Evolutionary conservation across 345 rosid genomes (phyloP).

Genomic region (Arabidopsis thaliana): TAIR10.1 NC_003076.8:213001-213500

Average conservation of each 20-base stretch:
- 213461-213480: background rate
- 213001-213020: constrained; percentile 52
- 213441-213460: background rate
- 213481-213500: background rate
- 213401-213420: background rate
- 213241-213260: constrained; percentile 29
- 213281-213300: constrained; percentile 10
- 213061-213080: constrained; percentile 22
- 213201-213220: constrained; percentile 6
- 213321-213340: constrained; percentile 20
- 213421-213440: background rate
- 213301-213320: constrained; percentile 14
- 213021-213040: constrained; percentile 49
- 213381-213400: background rate
- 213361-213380: background rate
- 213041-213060: constrained; percentile 62
- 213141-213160: constrained; percentile 39
- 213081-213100: background rate
- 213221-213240: constrained; percentile 40
- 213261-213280: constrained; percentile 9
- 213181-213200: constrained; percentile 1
- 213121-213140: constrained; percentile 32
- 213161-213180: constrained; percentile 36
- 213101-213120: constrained; percentile 42
- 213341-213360: background rate